Evolutionary conservation across 768 basidiomycete genomes (phyloP), one percentile per base, ranked within the genome.

Genomic region (Lentinula lateritia): DNA sequence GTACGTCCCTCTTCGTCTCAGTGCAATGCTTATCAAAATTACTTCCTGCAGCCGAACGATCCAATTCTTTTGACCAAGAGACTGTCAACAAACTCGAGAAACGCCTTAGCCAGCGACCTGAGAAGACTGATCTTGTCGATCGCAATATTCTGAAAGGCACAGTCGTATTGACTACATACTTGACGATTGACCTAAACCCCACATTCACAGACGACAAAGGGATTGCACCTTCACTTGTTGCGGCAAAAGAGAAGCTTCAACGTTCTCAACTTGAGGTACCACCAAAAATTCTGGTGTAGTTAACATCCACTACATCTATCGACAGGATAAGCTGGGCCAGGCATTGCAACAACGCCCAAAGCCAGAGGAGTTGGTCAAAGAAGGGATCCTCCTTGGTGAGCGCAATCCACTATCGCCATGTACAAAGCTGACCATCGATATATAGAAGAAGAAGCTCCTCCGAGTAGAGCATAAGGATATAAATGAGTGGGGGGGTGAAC

Each of bases 71-170:
- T 34, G 67, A 66, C 52, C 55, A 69, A 23, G 69, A 72, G 52
- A 73, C 74, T n/a, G 65, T 73, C 48, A 62, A 76, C 50, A 76
- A 76, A 65, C 76, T 89, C 45, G 86, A 88, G 74, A 80, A 78
- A 67, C 76, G 76, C 54, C 75, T 88, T 50, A 75, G 71, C 48
- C 70, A 77, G 18, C 76, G 88, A 42, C 85, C 87, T 18, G 80
- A 83, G n/a, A 82, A 83, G 70, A 70, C 79, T 43, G 82, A 87
- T 48, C 76, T 90, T 48, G 77, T 88, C 62, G 84, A 86, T 38
- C 81, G 85, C 64, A 88, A 87, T 69, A 89, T 90, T 63, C 79
- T 90, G 62, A 88, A 89, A 72, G 85, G 86, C 81, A 55, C n/a
- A 61, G 73, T 66, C 8, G 13, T 18, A 32, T 34, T 6, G n/a